These are phyloP conservation scores for Suillus occidentalis DNA, from an alignment of 768 basidiomycete genomes.

Conservation along the genomic window DNA sequence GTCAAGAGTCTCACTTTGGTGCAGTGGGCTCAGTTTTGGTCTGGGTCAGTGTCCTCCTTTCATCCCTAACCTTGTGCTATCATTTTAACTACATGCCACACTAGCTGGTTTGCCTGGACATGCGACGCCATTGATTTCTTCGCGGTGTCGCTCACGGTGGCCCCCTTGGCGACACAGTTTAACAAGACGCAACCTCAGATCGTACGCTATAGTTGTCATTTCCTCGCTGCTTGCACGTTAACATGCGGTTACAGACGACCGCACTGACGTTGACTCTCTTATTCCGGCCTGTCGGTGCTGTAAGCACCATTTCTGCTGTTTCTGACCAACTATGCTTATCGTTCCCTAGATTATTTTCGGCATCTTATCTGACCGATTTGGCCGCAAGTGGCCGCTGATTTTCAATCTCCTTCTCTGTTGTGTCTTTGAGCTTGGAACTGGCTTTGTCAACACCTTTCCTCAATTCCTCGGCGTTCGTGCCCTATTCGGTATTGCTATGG, in stretches of 20 bases:
- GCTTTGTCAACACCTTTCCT: slow-evolving; percentile 74
- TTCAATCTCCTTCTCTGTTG: slow-evolving; percentile 70
- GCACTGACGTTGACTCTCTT: slow-evolving; percentile 91
- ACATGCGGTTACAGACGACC: slow-evolving; percentile 46
- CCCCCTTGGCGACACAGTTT: slow-evolving; percentile 50
- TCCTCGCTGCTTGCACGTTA: neutral
- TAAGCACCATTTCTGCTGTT: slow-evolving; percentile 24
- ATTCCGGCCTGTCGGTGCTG: slow-evolving; percentile 82
- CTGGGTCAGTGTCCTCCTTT: slow-evolving; percentile 40
- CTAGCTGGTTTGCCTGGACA: slow-evolving; percentile 83
- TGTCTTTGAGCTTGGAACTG: slow-evolving; percentile 73
- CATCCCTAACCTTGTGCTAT: neutral
- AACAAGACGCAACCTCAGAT: slow-evolving; percentile 41
- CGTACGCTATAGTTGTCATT: slow-evolving; percentile 27
- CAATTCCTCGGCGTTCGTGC: slow-evolving; percentile 83
- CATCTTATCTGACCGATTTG: slow-evolving; percentile 82
- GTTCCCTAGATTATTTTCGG: slow-evolving; percentile 64
- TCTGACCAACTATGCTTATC: neutral
- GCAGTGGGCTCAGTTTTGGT: slow-evolving; percentile 60
- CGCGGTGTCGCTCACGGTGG: slow-evolving; percentile 63
- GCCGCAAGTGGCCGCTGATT: slow-evolving; percentile 92
- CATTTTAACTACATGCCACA: neutral
- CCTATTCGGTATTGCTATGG: slow-evolving; percentile 87
- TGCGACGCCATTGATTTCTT: slow-evolving; percentile 89
- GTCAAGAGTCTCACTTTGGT: slow-evolving; percentile 46